Conservation (phyloP, 2,329 filamentous ascomycete genomes). For the Clarireedia paspali region DNA sequence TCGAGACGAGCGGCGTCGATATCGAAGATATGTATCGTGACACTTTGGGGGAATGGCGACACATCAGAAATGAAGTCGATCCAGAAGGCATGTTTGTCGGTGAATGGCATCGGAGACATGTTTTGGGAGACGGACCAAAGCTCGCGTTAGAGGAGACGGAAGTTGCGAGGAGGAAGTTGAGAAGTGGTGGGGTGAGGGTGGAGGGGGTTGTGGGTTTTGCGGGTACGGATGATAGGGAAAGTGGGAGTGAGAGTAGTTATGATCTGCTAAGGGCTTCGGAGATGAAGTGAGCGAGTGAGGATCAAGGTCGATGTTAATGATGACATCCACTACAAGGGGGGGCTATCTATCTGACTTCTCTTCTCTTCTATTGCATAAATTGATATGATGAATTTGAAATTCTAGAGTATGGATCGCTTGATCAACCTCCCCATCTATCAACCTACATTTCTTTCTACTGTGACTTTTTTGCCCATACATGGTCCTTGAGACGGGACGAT, state of each 20-base stretch:
- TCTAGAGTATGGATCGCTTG: neutral
- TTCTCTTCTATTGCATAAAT: no score
- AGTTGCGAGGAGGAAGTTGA: conserved; percentile 16
- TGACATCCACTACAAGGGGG: neutral
- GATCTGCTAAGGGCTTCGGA: conserved; percentile 22
- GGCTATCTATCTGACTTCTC: neutral
- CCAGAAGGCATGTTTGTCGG: conserved; percentile 83
- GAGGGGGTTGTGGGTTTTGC: conserved; percentile 16
- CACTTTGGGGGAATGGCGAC: conserved; percentile 59
- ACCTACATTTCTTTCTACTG: no score
- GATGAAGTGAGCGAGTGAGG: conserved; percentile 1
- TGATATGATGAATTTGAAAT: neutral
- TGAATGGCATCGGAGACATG: conserved; percentile 73
- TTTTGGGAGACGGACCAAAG: conserved; percentile 37
- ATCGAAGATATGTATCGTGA: conserved; percentile 62
- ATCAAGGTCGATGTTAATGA: neutral
- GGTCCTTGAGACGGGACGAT: no score
- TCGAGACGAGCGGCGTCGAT: conserved; percentile 51
- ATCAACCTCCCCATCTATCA: no score
- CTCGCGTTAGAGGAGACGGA: conserved; percentile 26
- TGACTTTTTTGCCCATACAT: no score
- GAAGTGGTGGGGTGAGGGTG: conserved; percentile 22
- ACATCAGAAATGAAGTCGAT: conserved; percentile 62
- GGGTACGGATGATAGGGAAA: conserved; percentile 10
- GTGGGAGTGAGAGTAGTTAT: conserved; percentile 20